These are phyloP conservation scores for Spatholobus suberectus DNA, from an alignment of 306 rosid species.

Conservation along the genomic window DNA sequence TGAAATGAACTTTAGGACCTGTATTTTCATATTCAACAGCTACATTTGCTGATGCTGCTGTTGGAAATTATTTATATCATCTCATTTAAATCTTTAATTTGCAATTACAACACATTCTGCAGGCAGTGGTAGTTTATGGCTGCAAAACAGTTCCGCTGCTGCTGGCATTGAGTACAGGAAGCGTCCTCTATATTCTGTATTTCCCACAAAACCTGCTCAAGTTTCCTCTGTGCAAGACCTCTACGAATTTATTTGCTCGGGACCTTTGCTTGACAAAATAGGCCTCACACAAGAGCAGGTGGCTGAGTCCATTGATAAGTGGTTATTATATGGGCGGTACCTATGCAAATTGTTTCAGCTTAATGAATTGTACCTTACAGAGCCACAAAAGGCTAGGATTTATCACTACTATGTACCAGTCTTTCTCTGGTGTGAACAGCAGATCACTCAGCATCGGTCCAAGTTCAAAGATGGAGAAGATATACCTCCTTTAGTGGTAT, in stretches of 20 bases:
- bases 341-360: constrained; percentile 77
- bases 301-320: constrained; percentile 80
- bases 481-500: constrained; percentile 75
- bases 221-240: constrained; percentile 79
- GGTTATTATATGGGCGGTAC: constrained; percentile 69
- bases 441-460: constrained; percentile 70
- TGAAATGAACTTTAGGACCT: constrained; percentile 9
- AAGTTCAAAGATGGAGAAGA: constrained; percentile 71
- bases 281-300: constrained; percentile 66
- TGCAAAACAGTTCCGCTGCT: constrained; percentile 53
- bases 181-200: constrained; percentile 54
- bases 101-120: constrained; percentile 36
- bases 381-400: constrained; percentile 84
- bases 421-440: constrained; percentile 88
- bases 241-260: constrained; percentile 80
- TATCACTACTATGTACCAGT: constrained; percentile 93
- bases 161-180: constrained; percentile 40
- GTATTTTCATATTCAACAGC: not conserved
- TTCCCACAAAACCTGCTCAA: constrained; percentile 71
- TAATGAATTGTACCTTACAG: constrained; percentile 69
- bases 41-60: not conserved
- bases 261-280: constrained; percentile 71
- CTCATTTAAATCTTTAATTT: not conserved
- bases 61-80: not conserved
- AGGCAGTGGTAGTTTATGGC: constrained; percentile 82